Percentiles rank a stretch among this genome's conserved stretches.
Conservation (phyloP, 2,329 filamentous ascomycete species). For the Penicillium olsonii region DNA sequence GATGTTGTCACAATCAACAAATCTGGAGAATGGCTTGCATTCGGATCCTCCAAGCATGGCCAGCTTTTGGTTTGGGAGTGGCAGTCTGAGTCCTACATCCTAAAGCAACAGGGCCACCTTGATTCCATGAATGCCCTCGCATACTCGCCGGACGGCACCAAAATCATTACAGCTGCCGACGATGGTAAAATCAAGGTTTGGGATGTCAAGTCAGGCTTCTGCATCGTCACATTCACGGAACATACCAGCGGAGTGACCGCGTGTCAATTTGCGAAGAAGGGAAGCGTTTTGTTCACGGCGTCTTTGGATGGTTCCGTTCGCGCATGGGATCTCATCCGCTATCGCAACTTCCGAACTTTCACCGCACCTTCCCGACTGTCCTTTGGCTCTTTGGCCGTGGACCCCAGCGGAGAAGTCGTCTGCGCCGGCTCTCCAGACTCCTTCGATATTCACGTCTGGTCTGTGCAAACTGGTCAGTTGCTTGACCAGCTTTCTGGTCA, state of each 20-base stretch:
- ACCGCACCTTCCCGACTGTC: conserved; percentile 88
- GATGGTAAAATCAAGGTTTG: conserved; percentile 99
- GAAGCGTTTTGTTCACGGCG: conserved; percentile 92
- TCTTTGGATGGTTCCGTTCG: conserved; percentile 91
- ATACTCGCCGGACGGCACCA: conserved; percentile 91
- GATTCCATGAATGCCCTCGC: conserved; percentile 92
- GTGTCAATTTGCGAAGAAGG: conserved; percentile 91
- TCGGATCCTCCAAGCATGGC: conserved; percentile 91
- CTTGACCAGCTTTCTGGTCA: conserved; percentile 89
- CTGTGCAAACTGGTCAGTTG: conserved; percentile 93
- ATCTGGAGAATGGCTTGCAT: conserved; percentile 94
- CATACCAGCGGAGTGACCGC: conserved; percentile 90
- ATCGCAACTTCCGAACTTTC: conserved; percentile 96
- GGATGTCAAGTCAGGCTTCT: conserved; percentile 96
- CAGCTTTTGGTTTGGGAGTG: conserved; percentile 99
- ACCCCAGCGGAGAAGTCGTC: conserved; percentile 93
- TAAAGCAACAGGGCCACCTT: conserved; percentile 97
- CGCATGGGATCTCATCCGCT: conserved; percentile 94
- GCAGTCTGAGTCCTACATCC: conserved; percentile 97
- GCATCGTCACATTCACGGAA: conserved; percentile 96
- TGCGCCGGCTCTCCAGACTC: conserved; percentile 94
- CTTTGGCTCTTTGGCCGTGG: conserved; percentile 93
- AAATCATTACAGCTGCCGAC: conserved; percentile 89
- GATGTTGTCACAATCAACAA: conserved; percentile 94
- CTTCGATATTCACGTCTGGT: conserved; percentile 98